Percentiles rank a stretch among this genome's conserved stretches.
Conservation (phyloP, 116 monocot genomes). For the Trichopus zeylanicus region DNA sequence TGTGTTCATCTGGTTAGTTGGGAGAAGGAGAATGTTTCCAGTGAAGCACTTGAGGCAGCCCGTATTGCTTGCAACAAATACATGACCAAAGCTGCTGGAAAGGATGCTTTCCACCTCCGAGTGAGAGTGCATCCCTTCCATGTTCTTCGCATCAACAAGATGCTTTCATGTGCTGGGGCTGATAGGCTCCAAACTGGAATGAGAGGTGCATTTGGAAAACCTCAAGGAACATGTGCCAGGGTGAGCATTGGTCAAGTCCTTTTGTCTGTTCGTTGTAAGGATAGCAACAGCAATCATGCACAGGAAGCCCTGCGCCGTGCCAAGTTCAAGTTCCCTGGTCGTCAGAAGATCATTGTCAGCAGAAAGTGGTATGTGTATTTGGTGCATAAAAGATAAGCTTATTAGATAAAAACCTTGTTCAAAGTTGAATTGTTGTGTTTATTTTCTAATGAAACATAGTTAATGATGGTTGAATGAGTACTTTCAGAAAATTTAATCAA, state of each 20-base stretch:
- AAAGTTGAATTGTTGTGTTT: not conserved
- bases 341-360: slow-evolving; percentile 45
- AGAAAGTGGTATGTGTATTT: slow-evolving; percentile 28
- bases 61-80: slow-evolving; percentile 72
- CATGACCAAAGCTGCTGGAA: slow-evolving; percentile 61
- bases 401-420: not conserved
- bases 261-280: slow-evolving; percentile 47
- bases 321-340: slow-evolving; percentile 52
- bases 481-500: too few species aligned
- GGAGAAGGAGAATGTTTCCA: slow-evolving; percentile 69
- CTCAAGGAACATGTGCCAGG: slow-evolving; percentile 40
- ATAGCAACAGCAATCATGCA: slow-evolving; percentile 23
- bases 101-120: slow-evolving; percentile 58
- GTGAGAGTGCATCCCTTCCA: slow-evolving; percentile 65
- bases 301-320: slow-evolving; percentile 44
- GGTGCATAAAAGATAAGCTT: not conserved
- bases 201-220: slow-evolving; percentile 63
- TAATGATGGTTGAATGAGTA: not conserved
- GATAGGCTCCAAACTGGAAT: slow-evolving; percentile 74
- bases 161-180: slow-evolving; percentile 77
- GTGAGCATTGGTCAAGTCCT: slow-evolving; percentile 49
- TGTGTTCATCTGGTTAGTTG: slow-evolving; percentile 63
- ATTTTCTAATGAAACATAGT: not conserved
- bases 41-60: slow-evolving; percentile 68
- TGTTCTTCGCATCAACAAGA: slow-evolving; percentile 63